Conservation (phyloP, 805 yeast species). For the Saccharomycopsis amapae region DNA sequence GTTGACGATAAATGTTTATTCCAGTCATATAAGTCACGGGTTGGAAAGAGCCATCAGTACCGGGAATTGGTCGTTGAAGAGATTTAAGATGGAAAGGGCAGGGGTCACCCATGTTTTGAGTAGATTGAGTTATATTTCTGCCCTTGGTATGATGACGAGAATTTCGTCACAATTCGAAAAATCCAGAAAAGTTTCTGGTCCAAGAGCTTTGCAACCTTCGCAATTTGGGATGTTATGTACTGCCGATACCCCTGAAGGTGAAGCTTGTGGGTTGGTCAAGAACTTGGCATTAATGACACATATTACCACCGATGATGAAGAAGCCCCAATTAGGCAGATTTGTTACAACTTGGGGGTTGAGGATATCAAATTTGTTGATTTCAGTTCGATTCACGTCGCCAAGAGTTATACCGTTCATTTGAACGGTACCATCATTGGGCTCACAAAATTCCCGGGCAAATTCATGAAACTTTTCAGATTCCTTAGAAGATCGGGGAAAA, state of each 20-base stretch:
- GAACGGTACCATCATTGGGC: constrained; percentile 92
- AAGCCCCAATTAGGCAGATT: constrained; percentile 70
- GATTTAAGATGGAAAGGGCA: constrained; percentile 99
- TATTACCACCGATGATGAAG: constrained; percentile 97
- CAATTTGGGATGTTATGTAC: constrained; percentile 99
- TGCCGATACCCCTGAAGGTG: constrained; percentile 99
- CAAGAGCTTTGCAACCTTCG: constrained; percentile 97
- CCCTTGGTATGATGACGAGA: constrained; percentile 99
- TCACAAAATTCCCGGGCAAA: constrained; percentile 77
- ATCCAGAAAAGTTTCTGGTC: constrained; percentile 96
- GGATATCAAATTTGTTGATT: constrained; percentile 71
- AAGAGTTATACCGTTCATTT: constrained; percentile 82
- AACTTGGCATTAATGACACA: constrained; percentile 97
- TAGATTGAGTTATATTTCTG: constrained; percentile 85
- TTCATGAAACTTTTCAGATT: constrained; percentile 75
- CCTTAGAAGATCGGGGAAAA: constrained; percentile 75
- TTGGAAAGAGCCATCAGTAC: constrained; percentile 95
- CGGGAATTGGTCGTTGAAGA: constrained; percentile 97
- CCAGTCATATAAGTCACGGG: constrained; percentile 90
- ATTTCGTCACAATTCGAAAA: constrained; percentile 98
- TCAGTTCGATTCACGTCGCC: constrained; percentile 67
- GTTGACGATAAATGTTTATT: constrained; percentile 80
- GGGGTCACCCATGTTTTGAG: constrained; percentile 97
- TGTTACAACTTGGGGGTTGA: constrained; percentile 87
- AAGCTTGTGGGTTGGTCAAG: constrained; percentile 97